These are phyloP conservation scores for Calonectria montana DNA, from an alignment of 2,329 filamentous ascomycete species.

Conservation along the genomic window DNA sequence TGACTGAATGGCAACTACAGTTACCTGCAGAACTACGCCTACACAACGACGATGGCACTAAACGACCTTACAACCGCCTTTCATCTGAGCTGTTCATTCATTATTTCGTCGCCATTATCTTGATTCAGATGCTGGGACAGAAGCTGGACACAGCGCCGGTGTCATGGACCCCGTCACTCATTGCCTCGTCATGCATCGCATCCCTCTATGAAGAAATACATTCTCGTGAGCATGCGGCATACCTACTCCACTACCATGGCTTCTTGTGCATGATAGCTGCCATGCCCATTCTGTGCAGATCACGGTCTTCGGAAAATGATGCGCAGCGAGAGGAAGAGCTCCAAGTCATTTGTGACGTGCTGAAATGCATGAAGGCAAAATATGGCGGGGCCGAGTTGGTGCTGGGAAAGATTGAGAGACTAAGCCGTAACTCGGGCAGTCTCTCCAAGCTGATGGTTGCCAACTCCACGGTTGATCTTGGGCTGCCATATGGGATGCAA, in stretches of 20 bases:
- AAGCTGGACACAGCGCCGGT: not conserved
- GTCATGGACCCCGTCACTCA: not conserved
- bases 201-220: constrained; percentile 17
- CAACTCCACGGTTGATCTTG: not conserved
- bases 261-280: constrained; percentile 16
- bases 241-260: constrained; percentile 9
- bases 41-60: not conserved
- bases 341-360: not conserved
- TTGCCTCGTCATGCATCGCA: constrained; percentile 7
- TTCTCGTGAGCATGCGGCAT: constrained; percentile 4
- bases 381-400: constrained; percentile 13
- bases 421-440: not conserved
- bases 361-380: not conserved
- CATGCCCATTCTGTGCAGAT: not conserved
- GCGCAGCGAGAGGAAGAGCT: not conserved
- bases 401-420: not conserved
- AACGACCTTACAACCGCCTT: not conserved
- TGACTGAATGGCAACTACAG: constrained; percentile 7
- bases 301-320: not conserved
- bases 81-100: not conserved
- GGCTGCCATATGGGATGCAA: not conserved
- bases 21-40: not conserved
- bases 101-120: constrained; percentile 13
- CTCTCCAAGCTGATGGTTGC: not conserved
- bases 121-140: constrained; percentile 1